Evolutionary conservation across 208 protist genomes (phyloP).

Genomic region (Angomonas ambiguus): DNA sequence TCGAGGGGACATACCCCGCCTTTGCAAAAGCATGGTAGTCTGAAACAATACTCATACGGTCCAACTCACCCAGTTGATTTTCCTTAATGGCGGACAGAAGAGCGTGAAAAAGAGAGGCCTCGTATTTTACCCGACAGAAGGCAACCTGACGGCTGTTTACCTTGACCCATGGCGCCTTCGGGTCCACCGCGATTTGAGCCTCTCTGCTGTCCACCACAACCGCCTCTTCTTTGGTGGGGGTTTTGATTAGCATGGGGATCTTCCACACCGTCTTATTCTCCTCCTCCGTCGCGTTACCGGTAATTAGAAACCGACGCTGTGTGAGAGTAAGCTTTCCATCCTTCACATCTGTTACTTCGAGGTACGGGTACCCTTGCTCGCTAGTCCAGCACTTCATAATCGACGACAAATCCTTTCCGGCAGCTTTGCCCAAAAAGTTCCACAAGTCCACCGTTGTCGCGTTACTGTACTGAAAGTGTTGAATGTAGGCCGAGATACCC

Average conservation of each 20-base stretch:
- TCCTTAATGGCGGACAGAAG: constrained; percentile 33
- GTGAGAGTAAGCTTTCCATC: constrained; percentile 20
- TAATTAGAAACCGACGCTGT: constrained; percentile 45
- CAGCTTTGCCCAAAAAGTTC: constrained; percentile 62
- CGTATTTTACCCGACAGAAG: constrained; percentile 78
- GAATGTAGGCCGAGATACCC: constrained; percentile 75
- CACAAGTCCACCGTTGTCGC: constrained; percentile 84
- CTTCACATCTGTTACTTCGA: constrained; percentile 22
- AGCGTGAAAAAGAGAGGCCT: constrained; percentile 29
- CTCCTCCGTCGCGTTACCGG: constrained; percentile 20
- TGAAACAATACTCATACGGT: constrained; percentile 56
- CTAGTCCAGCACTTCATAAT: constrained; percentile 70
- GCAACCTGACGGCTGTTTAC: constrained; percentile 61
- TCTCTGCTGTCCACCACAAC: constrained; percentile 17
- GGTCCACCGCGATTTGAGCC: constrained; percentile 7
- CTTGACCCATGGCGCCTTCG: constrained; percentile 43
- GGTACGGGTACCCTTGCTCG: constrained; percentile 71
- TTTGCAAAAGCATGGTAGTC: constrained; percentile 72
- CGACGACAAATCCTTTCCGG: constrained; percentile 44
- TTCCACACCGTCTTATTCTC: constrained; percentile 65
- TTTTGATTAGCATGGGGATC: constrained; percentile 41
- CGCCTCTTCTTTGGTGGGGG: constrained; percentile 7
- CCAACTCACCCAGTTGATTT: constrained; percentile 47
- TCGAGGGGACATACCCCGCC: constrained; percentile 43
- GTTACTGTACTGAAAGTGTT: constrained; percentile 64